Base-by-base conservation (phyloP, 495 filamentous ascomycete genomes). In the Lepraria neglecta region DNA sequence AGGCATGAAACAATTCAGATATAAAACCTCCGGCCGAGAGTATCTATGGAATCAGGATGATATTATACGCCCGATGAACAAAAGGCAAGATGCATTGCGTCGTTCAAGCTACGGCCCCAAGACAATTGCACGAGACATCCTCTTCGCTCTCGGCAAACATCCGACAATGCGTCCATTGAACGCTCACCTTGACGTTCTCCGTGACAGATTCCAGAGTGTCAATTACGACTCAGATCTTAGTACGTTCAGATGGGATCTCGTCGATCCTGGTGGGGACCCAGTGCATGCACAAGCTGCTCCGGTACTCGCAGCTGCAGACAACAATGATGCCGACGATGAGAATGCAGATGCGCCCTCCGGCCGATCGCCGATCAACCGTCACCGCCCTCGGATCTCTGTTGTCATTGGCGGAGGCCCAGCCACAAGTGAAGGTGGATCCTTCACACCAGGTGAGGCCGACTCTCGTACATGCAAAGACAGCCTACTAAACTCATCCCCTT, bases 171-270 rank as follows among this genome's bases (percentile, higher is more conserved):
- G 74, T 4, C 57, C 64, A 6, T 65, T 90, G 19, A 90, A 90
- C 64, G 70, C 75, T 47, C 87, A 88, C 71, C 71, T 89, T 21
- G 70, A 78, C 5, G 47, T 65, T 7, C 63, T 88, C 3, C 76
- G 72, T 24, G 62, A 70, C 4, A 71, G 61, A 4, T 74, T 85
- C 38, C 42, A 60, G 4, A 65, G 69, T n/a, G 68, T 85, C 2
- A 73, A 74, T 57, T 56, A 63, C 43, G 65, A 67, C 14, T 72
- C 75, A 10, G 85, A 90, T 68, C 66, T 90, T 14, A 69, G 70
- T n/a, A 88, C 84, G 0, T 74, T 90, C 27, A 71, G 78, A 35
- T 90, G 87, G 87, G 86, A 88, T 70, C 52, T 87, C 17, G 75
- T 90, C 3, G 87, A 89, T 68, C 81, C 83, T 35, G 71, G 40